Evolutionary conservation across 2,329 filamentous ascomycete genomes (phyloP).

Genomic region (Zymoseptoria passerinii): DNA sequence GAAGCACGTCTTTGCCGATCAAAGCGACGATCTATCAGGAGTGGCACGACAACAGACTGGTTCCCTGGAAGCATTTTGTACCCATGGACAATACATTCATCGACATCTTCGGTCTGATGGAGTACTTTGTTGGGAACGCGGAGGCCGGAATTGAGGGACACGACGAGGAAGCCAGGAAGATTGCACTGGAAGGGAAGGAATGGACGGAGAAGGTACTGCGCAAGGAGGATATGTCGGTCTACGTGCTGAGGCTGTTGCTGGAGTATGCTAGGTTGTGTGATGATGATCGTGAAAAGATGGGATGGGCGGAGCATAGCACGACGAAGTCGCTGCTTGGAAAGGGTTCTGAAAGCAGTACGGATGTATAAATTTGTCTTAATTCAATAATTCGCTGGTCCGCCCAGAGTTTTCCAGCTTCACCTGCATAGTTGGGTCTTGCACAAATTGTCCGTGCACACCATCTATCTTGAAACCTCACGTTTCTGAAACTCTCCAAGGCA

Average conservation of each 20-base stretch:
- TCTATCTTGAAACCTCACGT: not conserved
- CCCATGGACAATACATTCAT: constrained; percentile 25
- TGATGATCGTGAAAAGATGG: constrained; percentile 34
- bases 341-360: not conserved
- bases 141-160: constrained; percentile 27
- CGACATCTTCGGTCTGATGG: constrained; percentile 25
- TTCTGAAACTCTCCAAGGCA: not conserved
- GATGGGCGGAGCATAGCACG: constrained; percentile 27
- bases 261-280: constrained; percentile 39
- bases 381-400: not conserved
- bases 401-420: not conserved
- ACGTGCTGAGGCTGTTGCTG: constrained; percentile 51
- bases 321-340: not conserved
- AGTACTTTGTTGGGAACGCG: constrained; percentile 49
- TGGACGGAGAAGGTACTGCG: constrained; percentile 63
- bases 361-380: not conserved
- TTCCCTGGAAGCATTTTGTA: constrained; percentile 32
- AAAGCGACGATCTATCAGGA: constrained; percentile 32
- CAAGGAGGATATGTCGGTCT: constrained; percentile 66
- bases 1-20: constrained; percentile 22
- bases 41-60: constrained; percentile 31
- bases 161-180: constrained; percentile 53
- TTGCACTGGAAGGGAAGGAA: constrained; percentile 56
- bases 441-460: not conserved
- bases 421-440: not conserved